Evolutionary conservation across 2,329 filamentous ascomycete genomes (phyloP), one percentile per base, ranked within the genome.

Genomic region (Trichoderma sp.): DNA sequence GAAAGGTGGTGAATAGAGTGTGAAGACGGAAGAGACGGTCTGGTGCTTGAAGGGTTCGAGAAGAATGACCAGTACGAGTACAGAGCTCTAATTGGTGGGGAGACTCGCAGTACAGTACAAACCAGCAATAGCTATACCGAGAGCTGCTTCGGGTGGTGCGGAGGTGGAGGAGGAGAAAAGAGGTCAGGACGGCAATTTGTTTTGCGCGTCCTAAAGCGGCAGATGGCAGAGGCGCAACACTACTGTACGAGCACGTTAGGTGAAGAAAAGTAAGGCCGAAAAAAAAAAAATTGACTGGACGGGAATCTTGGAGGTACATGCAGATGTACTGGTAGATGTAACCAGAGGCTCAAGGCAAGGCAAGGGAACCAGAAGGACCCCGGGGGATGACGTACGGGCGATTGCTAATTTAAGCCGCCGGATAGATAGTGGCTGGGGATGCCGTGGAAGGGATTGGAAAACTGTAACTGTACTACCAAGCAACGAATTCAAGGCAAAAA

Each of bases 61-160:
- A 71, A 71, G 61, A 30, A 43, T 71, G 34, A 57, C 53, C 32
- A 64, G 47, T 39, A 59, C 28, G 20, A 53, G 20, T 39, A 59
- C n/a, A 28, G 61, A 30, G 68, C 62, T 65, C 59, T 71, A 66
- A 71, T 66, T 65, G 68, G 59, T 36, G 61, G 68, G 68, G 32
- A 20, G 59, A 20, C 13, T 36, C 30, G 68, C 43, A 43, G 59
- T 15, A 39, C 58, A 63, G 59, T 32, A 34, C 57, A 70, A 23
- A 62, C 39, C 15, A 43, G 36, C 53, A 13, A 47, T 64, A 28
- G 68, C 17, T 47, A 61, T 34, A 20, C 58, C 58, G 68, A 70
- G 34, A 64, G 68, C 68, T 55, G 58, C 59, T 55, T 70, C 68
- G 68, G 68, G 58, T 70, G 36, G 68, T 57, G 68, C 68, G 68